Evolutionary conservation across 345 rosid genomes (phyloP), one percentile per base, ranked within the genome.

Genomic region (Linum trigynum): DNA sequence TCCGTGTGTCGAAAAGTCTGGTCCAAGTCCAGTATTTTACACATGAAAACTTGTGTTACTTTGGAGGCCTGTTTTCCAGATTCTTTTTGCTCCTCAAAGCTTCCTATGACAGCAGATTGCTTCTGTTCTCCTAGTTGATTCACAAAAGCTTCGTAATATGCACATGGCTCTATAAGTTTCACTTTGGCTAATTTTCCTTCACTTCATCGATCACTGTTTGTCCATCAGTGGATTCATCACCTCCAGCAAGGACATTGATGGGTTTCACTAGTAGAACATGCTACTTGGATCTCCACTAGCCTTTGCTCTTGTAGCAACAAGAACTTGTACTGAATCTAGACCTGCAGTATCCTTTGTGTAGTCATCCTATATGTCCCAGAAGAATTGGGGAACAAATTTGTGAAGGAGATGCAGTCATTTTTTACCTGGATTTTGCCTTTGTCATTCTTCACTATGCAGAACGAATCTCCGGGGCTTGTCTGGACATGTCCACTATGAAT

Each of bases 401-500:
- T 61, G 38, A 16, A 89, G 32, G 32, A 23, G 32, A 23, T 23
- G 32, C 32, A 23, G 32, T 23, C 32, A 23, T 23, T 23, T 23
- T 23, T 23, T 23, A 23, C 97, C 94, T 86, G 76, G 84, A 97
- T 90, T 83, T 68, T 83, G 67, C 96, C 97, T 80, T 79, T 86
- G 51, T 85, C 84, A 39, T 71, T 80, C 50, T 77, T 64, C 1
- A 75, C 77, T 35, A 72, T 64, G 74, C 98, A 89, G 43, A 82
- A 79, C 1, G 92, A 85, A 74, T 92, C 98, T 2, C 77, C 66
- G 51, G 85, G 81, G 62, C 86, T 82, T 6, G 62, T 86, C 69
- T 92, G 98, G 40, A 86, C 96, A 69, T 90, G 98, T 45, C 98
- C 98, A 35, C 96, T 87, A 56, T 92, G 97, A 39, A 88, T 85